Evolutionary conservation across 441 rosid species (phyloP).

Genomic region (Adansonia grandidieri): DNA sequence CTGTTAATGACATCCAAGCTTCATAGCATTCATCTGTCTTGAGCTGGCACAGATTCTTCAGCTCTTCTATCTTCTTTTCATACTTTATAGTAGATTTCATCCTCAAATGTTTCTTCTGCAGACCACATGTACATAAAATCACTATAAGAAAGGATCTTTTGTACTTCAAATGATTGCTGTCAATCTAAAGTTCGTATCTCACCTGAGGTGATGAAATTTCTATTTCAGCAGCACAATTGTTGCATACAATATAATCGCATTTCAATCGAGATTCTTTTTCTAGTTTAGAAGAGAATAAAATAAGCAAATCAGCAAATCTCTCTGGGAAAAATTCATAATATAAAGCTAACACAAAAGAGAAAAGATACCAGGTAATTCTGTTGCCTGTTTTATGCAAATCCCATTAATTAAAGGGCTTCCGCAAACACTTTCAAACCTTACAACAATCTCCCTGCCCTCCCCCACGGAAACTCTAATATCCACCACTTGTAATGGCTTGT

Average conservation of each 20-base stretch:
- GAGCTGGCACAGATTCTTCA: slow-evolving; percentile 54
- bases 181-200: slow-evolving; percentile 21
- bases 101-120: slow-evolving; percentile 80
- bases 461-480: slow-evolving; percentile 63
- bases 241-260: slow-evolving; percentile 63
- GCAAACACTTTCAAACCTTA: slow-evolving; percentile 69
- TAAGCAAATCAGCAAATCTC: slow-evolving; percentile 5
- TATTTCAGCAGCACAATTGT: slow-evolving; percentile 64
- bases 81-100: slow-evolving; percentile 71
- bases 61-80: slow-evolving; percentile 82
- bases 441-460: slow-evolving; percentile 56
- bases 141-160: slow-evolving; percentile 24
- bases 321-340: slow-evolving; percentile 40
- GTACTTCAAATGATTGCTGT: background rate
- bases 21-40: slow-evolving; percentile 87
- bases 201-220: slow-evolving; percentile 80
- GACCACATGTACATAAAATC: slow-evolving; percentile 25
- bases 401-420: slow-evolving; percentile 82
- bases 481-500: slow-evolving; percentile 74
- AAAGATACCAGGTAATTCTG: slow-evolving; percentile 51
- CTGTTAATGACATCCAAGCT: slow-evolving; percentile 91
- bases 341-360: slow-evolving; percentile 6
- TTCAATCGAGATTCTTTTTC: slow-evolving; percentile 34
- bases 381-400: slow-evolving; percentile 75
- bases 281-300: background rate